These are phyloP conservation scores for Serendipita sp. DNA, from an alignment of 768 basidiomycete genomes.

Conservation along the genomic window DNA sequence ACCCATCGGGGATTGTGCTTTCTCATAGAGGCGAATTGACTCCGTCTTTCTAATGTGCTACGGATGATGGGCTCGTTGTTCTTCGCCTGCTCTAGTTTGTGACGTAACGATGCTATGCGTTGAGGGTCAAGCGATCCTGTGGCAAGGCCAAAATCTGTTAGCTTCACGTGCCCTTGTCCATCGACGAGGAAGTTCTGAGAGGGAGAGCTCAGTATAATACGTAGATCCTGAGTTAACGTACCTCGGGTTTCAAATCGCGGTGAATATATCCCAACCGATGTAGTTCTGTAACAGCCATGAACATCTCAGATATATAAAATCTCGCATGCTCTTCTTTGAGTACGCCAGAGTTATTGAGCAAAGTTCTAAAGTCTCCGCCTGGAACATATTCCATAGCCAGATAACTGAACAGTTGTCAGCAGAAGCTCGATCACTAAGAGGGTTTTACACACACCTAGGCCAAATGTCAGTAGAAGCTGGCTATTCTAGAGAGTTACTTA, in stretches of 20 bases:
- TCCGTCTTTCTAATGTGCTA: slow-evolving; percentile 85
- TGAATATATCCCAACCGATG: slow-evolving; percentile 98
- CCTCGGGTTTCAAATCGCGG: slow-evolving; percentile 95
- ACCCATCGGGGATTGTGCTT: slow-evolving; percentile 74
- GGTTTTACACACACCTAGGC: neutral
- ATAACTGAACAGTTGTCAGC: slow-evolving; percentile 31
- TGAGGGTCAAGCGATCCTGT: slow-evolving; percentile 91
- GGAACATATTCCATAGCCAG: slow-evolving; percentile 99
- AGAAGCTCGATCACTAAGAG: neutral
- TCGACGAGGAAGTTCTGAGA: slow-evolving; percentile 93
- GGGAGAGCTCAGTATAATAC: neutral
- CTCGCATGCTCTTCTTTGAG: slow-evolving; percentile 93
- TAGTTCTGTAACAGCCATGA: slow-evolving; percentile 78
- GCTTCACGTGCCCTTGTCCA: slow-evolving; percentile 86
- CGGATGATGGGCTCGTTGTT: slow-evolving; percentile 80
- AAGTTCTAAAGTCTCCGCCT: slow-evolving; percentile 93
- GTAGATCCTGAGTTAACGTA: slow-evolving; percentile 19
- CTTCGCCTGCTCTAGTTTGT: slow-evolving; percentile 96
- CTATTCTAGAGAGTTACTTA: slow-evolving; percentile 17
- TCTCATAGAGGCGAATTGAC: slow-evolving; percentile 83
- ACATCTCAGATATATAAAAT: slow-evolving; percentile 98
- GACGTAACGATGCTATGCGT: slow-evolving; percentile 84
- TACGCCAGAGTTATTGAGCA: slow-evolving; percentile 94
- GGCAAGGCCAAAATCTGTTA: slow-evolving; percentile 94
- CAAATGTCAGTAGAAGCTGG: neutral